Base-by-base conservation (phyloP, 495 filamentous ascomycete species). In the Neurospora sp. region DNA sequence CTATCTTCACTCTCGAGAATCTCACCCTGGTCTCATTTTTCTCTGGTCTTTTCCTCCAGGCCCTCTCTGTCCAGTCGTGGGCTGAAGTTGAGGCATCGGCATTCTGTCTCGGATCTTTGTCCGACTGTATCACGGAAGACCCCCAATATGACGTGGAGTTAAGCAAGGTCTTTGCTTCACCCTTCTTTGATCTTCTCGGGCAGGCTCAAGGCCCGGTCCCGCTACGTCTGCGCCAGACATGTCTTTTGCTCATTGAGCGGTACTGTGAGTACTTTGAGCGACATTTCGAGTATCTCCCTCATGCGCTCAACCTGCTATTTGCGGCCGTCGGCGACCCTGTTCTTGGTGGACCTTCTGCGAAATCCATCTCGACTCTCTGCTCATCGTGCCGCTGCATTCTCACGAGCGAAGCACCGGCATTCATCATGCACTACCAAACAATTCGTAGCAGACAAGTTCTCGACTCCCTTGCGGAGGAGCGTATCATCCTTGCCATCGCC, bases 221-320 rank as follows among this genome's bases (percentile, higher is more conserved):
- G 0, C 81, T 89, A 14, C 91, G 90, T 74, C 87, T 91, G n/a
- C 88, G 91, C 39, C 90, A 94, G 77, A 93, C 93, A 7, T 86
- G 93, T 31, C 87, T 98, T 44, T 87, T 89, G 71, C 84, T 94
- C 73, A 90, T 98, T 46, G 91, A 91, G 74, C 87, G 87, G 68
- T 97, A 96, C 81, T 88, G 90, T 40, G 87, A 89, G 44, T 98
- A 93, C 82, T 97, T 98, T 79, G 88, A 92, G 77, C 87, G 89
- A 38, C 88, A 93, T 76, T 84, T 88, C 22, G 84, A 90, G 72
- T 85, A 89, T 74, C 87, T 99, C 10, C 91, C 93, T 1, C 81
- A 88, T 72, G 91, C 92, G 3, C 83, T 99, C 39, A 94, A 91
- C 72, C 91, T 97, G 70, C 86, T 98, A 4, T 97, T 98, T 77